Percentiles rank a stretch among this genome's conserved stretches.
Evolutionary conservation across 805 yeast species (phyloP).

Genomic region (Cyberlindnera mycetangii): DNA sequence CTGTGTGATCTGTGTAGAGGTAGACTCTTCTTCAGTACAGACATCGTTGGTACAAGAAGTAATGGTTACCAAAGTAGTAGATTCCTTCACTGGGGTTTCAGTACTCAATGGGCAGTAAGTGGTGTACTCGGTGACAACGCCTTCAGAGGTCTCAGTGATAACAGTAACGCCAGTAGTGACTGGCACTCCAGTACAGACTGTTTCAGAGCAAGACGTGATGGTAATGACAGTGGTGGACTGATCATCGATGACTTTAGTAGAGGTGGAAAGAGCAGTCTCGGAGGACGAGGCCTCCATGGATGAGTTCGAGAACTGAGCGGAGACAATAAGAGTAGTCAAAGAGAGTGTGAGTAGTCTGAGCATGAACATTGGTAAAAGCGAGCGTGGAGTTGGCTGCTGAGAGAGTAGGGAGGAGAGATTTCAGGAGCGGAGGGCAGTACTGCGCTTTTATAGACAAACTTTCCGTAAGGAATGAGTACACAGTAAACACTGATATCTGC

Average conservation of each 20-base stretch:
- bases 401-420: too few relatives aligned
- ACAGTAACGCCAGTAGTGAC: background rate
- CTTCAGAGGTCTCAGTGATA: slow-evolving; percentile 1
- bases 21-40: background rate
- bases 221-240: slow-evolving; percentile 1
- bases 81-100: background rate
- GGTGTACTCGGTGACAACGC: background rate
- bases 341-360: background rate
- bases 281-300: background rate
- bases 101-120: background rate
- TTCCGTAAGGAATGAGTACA: too few relatives aligned
- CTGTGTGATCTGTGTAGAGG: background rate
- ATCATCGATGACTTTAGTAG: background rate
- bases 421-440: too few relatives aligned
- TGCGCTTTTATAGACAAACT: too few relatives aligned
- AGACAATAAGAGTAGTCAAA: background rate
- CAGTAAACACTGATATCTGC: too few relatives aligned
- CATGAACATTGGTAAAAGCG: background rate
- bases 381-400: background rate
- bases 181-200: background rate
- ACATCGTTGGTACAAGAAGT: background rate
- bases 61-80: background rate
- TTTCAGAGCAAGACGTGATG: slow-evolving; percentile 1
- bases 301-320: background rate
- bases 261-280: background rate